These are phyloP conservation scores for Chimonanthus praecox DNA, from an alignment of 164 flowering plant genomes.

Conservation along the genomic window DNA sequence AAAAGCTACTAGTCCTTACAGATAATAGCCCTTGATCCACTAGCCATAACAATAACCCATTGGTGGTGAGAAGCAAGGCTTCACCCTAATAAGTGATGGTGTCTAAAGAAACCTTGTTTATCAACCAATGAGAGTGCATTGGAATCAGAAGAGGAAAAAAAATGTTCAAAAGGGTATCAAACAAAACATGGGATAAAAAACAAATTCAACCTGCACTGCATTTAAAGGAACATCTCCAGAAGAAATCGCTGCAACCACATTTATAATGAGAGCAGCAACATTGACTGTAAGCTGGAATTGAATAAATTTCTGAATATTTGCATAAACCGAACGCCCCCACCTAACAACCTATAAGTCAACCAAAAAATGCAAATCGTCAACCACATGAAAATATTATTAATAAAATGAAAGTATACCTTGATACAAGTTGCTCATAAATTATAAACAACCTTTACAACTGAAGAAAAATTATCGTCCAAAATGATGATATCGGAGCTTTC, in stretches of 20 bases:
- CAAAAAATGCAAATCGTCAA: neutral
- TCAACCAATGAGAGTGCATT: neutral
- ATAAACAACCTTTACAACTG: constrained; percentile 84
- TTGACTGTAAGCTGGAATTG: constrained; percentile 96
- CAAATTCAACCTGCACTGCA: constrained; percentile 73
- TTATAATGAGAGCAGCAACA: constrained; percentile 88
- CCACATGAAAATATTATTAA: neutral
- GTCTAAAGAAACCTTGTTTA: neutral
- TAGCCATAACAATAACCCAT: no score
- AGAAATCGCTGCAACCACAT: constrained; percentile 82
- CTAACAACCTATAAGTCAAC: constrained; percentile 64
- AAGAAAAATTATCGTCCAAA: constrained; percentile 86
- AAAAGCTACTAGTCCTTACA: neutral
- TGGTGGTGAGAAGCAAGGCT: neutral
- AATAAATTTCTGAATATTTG: constrained; percentile 93
- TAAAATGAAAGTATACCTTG: neutral
- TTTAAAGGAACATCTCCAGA: constrained; percentile 84
- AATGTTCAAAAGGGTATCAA: neutral
- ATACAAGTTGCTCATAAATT: neutral
- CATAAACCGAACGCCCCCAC: constrained; percentile 98
- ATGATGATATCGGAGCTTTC: constrained; percentile 98
- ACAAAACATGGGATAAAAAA: neutral
- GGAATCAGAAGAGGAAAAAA: neutral
- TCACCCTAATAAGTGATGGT: neutral
- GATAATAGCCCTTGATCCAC: neutral